phyloP scores from a whole-genome alignment of 257 asterid species.

The Solanum clarkiae region DNA sequence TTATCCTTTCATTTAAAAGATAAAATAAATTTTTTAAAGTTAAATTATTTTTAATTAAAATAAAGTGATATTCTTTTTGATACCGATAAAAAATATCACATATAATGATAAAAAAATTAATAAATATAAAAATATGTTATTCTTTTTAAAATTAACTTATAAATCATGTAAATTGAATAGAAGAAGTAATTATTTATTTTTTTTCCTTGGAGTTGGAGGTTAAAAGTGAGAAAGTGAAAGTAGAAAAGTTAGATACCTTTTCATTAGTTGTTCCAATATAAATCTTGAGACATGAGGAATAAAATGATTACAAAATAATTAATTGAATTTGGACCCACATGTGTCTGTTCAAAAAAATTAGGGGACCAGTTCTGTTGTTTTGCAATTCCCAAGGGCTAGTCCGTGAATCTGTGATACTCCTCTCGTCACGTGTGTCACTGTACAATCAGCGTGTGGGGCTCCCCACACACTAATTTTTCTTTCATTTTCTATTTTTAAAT shows the following conservation, averaged over 20 bases:
- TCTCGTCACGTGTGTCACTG: not conserved
- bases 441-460: not conserved
- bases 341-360: not conserved
- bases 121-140: too few relatives aligned
- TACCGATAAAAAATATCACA: too few relatives aligned
- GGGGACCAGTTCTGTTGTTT: not conserved
- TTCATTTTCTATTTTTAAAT: not conserved
- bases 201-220: not conserved
- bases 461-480: not conserved
- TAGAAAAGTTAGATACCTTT: conserved; percentile 56
- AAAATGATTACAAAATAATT: conserved; percentile 65
- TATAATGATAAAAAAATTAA: too few relatives aligned
- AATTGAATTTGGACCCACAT: not conserved
- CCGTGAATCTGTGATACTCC: not conserved
- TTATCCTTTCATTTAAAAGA: too few relatives aligned
- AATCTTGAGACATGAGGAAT: conserved; percentile 1
- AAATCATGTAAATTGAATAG: too few relatives aligned
- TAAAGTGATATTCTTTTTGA: too few relatives aligned
- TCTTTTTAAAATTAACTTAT: too few relatives aligned
- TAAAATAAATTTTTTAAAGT: too few relatives aligned
- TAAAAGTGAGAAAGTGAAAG: conserved; percentile 12
- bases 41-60: too few relatives aligned
- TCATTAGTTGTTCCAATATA: not conserved
- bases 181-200: not conserved
- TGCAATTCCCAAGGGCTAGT: not conserved